These are phyloP conservation scores for Salmacisia buchloeana DNA, from an alignment of 1,284 basidiomycete genomes.

Conservation along the genomic window DNA sequence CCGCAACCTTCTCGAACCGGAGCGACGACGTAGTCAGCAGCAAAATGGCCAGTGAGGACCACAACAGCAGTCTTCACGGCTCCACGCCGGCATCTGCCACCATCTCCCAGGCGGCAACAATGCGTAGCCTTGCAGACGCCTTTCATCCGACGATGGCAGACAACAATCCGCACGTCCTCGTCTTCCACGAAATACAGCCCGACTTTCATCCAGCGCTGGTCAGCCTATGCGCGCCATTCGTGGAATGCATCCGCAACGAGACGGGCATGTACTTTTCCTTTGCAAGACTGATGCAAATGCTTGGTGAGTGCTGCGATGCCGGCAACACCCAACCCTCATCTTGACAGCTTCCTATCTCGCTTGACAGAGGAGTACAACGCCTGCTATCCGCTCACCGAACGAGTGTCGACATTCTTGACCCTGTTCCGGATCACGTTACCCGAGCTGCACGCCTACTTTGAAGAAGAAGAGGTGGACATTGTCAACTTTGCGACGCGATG, in stretches of 20 bases:
- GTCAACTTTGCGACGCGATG: conserved; percentile 45
- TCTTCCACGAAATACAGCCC: not conserved
- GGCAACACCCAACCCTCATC: not conserved
- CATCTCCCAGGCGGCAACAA: not conserved
- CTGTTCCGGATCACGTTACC: conserved; percentile 48
- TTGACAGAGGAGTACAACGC: conserved; percentile 25
- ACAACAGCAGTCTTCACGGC: too few species aligned
- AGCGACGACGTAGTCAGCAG: too few species aligned
- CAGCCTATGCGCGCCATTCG: conserved; percentile 48
- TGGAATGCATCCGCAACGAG: conserved; percentile 47
- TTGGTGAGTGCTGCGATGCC: conserved; percentile 20
- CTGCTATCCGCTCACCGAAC: conserved; percentile 31
- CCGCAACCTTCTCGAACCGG: too few species aligned
- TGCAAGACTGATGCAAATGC: conserved; percentile 45
- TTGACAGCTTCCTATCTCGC: not conserved
- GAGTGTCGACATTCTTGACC: conserved; percentile 47
- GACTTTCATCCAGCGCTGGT: conserved; percentile 48
- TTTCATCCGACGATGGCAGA: not conserved
- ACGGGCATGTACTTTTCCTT: conserved; percentile 52
- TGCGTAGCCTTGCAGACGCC: not conserved
- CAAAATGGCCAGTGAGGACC: too few species aligned
- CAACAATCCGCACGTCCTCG: not conserved
- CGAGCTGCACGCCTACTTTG: conserved; percentile 50
- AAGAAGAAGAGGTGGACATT: conserved; percentile 50
- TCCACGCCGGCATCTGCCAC: not conserved